Base-by-base conservation (phyloP, 495 filamentous ascomycete genomes). In the Usnea hakonensis region DNA sequence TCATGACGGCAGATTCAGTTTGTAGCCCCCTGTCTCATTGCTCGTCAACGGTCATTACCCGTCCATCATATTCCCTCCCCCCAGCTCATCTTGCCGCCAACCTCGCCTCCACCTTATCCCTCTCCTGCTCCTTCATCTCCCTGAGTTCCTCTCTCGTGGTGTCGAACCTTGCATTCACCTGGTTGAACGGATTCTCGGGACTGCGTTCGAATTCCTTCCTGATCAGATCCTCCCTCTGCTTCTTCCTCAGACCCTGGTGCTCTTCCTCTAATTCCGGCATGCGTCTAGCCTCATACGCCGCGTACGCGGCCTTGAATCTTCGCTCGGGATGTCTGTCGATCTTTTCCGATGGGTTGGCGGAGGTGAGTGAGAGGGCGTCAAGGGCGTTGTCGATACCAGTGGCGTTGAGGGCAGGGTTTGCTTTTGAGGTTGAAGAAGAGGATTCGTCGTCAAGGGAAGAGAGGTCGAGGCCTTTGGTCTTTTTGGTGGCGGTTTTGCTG, bases 171-270 rank as follows among this genome's bases (percentile, higher is more conserved):
- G 85, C 88, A 62, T 79, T 79, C 17, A 82, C 83, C 75, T 95
- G 90, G 73, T 94, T 95, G 72, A 95, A 92, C 43, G 94, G 94
- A 71, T 97, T 97, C 71, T 97, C 94, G 6, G 86, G 84, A 70
- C 86, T 87, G 77, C 90, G 93, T 73, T 91, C 84, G 72, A 96
- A 98, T 76, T 97, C 95, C 78, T 93, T 92, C 65, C 78, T 71
- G 55, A 94, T 86, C 62, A 84, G 74, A 65, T 94, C 88, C 52
- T 87, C 81, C 73, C 87, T 86, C 84, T 95, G 89, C 67, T 91
- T 81, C 62, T 86, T 78, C 53, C 91, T 78, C 70, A 97, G 73
- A 2, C 89, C 91, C 60, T 85, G 83, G 40, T 85, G 79, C 72
- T 97, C 95, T 60, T 82, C 75, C 62, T 90, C 87, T 76, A 97